Conservation (phyloP, 169 alveolate genomes). For the Plasmodium vinckei region DNA sequence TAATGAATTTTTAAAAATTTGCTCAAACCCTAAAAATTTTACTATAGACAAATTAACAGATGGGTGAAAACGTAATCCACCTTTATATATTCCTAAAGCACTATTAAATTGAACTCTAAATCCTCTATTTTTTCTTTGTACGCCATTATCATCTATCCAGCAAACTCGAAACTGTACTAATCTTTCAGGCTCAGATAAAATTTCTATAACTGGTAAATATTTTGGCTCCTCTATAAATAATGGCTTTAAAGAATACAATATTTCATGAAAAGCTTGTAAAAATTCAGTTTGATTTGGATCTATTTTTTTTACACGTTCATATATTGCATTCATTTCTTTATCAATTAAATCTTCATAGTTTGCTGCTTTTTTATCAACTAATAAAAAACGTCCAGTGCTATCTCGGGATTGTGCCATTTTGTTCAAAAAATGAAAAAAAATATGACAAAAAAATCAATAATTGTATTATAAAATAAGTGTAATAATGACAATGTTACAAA, state of each 20-base stretch:
- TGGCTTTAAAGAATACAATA: slow-evolving; percentile 77
- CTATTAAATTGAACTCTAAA: slow-evolving; percentile 89
- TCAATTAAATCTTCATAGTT: slow-evolving; percentile 51
- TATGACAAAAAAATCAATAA: neutral
- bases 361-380: slow-evolving; percentile 26
- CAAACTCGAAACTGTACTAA: slow-evolving; percentile 83
- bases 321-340: slow-evolving; percentile 59
- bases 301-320: slow-evolving; percentile 67
- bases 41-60: slow-evolving; percentile 87
- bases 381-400: slow-evolving; percentile 37
- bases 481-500: neutral
- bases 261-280: slow-evolving; percentile 83
- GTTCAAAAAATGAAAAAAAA: neutral
- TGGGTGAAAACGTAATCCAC: slow-evolving; percentile 91
- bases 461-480: neutral
- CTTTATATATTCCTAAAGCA: slow-evolving; percentile 89
- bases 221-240: slow-evolving; percentile 80
- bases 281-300: slow-evolving; percentile 78
- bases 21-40: slow-evolving; percentile 91
- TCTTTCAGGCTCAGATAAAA: slow-evolving; percentile 87
- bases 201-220: slow-evolving; percentile 81
- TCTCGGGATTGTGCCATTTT: slow-evolving; percentile 20
- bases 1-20: slow-evolving; percentile 89
- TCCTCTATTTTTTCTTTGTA: slow-evolving; percentile 86
- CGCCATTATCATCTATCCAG: slow-evolving; percentile 87